Evolutionary conservation across 169 alveolate genomes (phyloP).

Genomic region (Miamiensis avidus): DNA sequence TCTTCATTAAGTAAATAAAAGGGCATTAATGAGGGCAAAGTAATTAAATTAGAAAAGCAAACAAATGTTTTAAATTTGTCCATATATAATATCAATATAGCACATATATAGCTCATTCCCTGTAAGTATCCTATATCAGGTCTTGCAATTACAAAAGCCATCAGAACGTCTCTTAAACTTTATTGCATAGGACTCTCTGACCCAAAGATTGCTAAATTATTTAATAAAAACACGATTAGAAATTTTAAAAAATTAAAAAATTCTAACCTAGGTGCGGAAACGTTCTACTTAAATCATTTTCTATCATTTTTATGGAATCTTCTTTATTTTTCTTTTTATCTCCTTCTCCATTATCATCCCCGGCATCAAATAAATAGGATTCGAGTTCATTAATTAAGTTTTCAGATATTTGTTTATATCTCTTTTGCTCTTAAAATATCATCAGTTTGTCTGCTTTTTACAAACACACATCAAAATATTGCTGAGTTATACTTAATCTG

Average conservation of each 20-base stretch:
- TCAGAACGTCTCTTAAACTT: slow-evolving; percentile 64
- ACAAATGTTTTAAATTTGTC: slow-evolving; percentile 72
- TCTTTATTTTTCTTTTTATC: background rate
- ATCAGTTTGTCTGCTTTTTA: too few relatives aligned
- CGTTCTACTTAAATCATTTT: background rate
- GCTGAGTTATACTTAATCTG: background rate
- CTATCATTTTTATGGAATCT: background rate
- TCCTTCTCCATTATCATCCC: background rate
- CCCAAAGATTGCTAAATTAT: slow-evolving; percentile 48
- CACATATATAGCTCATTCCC: slow-evolving; percentile 84
- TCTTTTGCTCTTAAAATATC: background rate
- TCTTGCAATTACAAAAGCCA: slow-evolving; percentile 70
- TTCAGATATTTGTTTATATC: background rate
- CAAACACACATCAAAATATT: background rate
- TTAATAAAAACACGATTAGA: slow-evolving; percentile 40
- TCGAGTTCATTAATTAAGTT: background rate
- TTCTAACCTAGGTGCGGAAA: slow-evolving; percentile 35
- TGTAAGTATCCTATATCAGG: slow-evolving; percentile 85
- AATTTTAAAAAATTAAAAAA: slow-evolving; percentile 74
- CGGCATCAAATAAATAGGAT: background rate
- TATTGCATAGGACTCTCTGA: slow-evolving; percentile 63
- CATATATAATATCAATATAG: slow-evolving; percentile 61
- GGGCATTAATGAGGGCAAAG: slow-evolving; percentile 68
- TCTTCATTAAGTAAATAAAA: slow-evolving; percentile 69
- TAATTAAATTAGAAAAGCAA: slow-evolving; percentile 62